A percentile compares a stretch with the other conserved stretches of the same genome.
phyloP scores from a whole-genome alignment of 495 filamentous ascomycete species.

The Aspergillus campestris region DNA sequence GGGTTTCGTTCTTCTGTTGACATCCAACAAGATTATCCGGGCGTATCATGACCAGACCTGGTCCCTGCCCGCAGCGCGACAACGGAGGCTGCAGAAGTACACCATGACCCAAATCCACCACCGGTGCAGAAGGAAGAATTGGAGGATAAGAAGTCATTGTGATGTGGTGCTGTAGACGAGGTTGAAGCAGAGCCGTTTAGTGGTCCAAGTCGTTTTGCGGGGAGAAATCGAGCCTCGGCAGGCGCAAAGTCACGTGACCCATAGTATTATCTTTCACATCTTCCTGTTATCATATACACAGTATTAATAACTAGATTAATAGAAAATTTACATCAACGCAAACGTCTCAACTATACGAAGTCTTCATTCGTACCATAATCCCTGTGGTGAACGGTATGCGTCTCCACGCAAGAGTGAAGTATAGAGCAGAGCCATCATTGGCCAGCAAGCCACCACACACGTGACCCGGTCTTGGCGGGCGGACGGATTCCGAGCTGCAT shows the following conservation, averaged over 20 bases:
- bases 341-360: not conserved
- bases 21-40: constrained; percentile 13
- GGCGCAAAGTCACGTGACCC: constrained; percentile 2
- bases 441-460: not conserved
- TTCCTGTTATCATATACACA: not conserved
- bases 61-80: constrained; percentile 46
- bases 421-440: not conserved
- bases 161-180: not conserved
- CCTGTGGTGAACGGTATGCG: too few relatives aligned
- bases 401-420: too few relatives aligned
- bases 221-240: too few relatives aligned
- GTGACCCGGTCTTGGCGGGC: not conserved
- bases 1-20: constrained; percentile 13
- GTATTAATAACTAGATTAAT: not conserved
- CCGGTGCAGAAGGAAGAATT: constrained; percentile 5
- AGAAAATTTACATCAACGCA: not conserved
- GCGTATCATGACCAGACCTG: constrained; percentile 42
- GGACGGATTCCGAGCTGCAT: too few relatives aligned
- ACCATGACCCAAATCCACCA: constrained; percentile 1
- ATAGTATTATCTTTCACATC: not conserved
- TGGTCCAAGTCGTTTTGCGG: too few relatives aligned
- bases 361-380: not conserved
- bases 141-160: too few relatives aligned
- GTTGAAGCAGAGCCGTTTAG: too few relatives aligned
- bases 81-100: constrained; percentile 42